Percentiles rank a stretch among this genome's conserved stretches.
These are phyloP conservation scores for Aureobasidium sp. DNA, from an alignment of 2,329 filamentous ascomycete species.

Conservation along the genomic window DNA sequence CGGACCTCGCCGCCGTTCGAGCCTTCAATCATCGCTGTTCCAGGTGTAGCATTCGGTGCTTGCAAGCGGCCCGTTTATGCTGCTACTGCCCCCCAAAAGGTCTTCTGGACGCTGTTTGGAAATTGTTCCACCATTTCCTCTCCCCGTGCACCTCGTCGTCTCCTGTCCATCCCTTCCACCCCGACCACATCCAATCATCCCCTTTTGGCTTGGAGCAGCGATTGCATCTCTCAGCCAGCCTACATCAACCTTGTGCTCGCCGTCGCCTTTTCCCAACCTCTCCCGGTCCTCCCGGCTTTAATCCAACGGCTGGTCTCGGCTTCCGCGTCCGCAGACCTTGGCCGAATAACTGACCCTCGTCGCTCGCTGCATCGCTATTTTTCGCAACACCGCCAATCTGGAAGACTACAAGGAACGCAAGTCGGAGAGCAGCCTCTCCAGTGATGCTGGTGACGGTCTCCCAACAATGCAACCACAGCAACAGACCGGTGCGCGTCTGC, in stretches of 20 bases:
- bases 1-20: constrained; percentile 13
- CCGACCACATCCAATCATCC: neutral
- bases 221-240: neutral
- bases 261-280: neutral
- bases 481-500: constrained; percentile 29
- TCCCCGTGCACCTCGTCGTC: neutral
- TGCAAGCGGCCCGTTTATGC: constrained; percentile 10
- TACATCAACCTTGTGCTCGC: neutral
- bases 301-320: constrained; percentile 9
- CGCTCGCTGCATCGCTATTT: constrained; percentile 2
- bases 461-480: constrained; percentile 8
- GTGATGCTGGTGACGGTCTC: constrained; percentile 18
- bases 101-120: constrained; percentile 1
- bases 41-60: constrained; percentile 6
- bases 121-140: constrained; percentile 1
- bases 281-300: neutral
- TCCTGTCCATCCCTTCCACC: neutral
- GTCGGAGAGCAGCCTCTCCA: constrained; percentile 18
- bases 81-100: neutral
- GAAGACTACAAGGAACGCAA: constrained; percentile 17
- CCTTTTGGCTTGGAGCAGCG: neutral
- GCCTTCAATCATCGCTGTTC: constrained; percentile 10
- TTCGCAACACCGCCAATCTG: constrained; percentile 13
- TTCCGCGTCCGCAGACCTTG: neutral
- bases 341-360: neutral